phyloP scores from a whole-genome alignment of 371 early-diverging fungal genomes.

The Basidiobolus meristosporus region DNA sequence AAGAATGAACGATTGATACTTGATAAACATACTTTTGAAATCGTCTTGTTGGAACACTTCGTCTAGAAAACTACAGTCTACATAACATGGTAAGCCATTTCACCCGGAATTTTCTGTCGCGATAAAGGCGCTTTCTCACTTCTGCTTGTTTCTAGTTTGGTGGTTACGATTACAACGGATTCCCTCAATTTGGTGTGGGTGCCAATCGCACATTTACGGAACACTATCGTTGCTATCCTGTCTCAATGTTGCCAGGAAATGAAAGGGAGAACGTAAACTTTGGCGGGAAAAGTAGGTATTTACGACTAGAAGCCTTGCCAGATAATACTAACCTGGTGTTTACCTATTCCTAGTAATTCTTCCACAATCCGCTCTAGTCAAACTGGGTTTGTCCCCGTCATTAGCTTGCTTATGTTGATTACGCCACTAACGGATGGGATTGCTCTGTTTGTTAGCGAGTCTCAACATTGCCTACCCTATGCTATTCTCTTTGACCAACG shows the following conservation, averaged over 20 bases:
- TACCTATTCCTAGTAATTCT: conserved; percentile 37
- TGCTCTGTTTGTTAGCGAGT: conserved; percentile 23
- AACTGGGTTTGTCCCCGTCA: conserved; percentile 32
- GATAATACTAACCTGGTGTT: conserved; percentile 1
- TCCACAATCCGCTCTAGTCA: conserved; percentile 76
- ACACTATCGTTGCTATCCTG: conserved; percentile 58
- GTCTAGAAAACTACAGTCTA: too few relatives aligned
- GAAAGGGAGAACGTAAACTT: conserved; percentile 58
- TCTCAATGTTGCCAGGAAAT: conserved; percentile 62
- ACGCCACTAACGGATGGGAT: not conserved
- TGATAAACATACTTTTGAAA: too few relatives aligned
- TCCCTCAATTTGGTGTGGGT: too few relatives aligned
- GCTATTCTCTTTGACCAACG: conserved; percentile 63
- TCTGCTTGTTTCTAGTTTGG: too few relatives aligned
- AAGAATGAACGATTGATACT: too few relatives aligned
- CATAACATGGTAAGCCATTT: too few relatives aligned
- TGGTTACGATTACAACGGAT: too few relatives aligned
- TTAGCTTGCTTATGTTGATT: not conserved
- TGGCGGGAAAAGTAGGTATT: conserved; percentile 63
- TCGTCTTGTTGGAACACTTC: too few relatives aligned
- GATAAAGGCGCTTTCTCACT: too few relatives aligned
- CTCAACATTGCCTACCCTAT: conserved; percentile 85
- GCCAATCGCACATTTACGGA: conserved; percentile 30
- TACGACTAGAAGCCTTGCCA: too few relatives aligned
- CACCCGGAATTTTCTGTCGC: too few relatives aligned